A percentile compares a stretch with the other conserved stretches of the same genome.
Evolutionary conservation across 2,329 filamentous ascomycete genomes (phyloP).

Genomic region (Myriosclerotinia curreyana): DNA sequence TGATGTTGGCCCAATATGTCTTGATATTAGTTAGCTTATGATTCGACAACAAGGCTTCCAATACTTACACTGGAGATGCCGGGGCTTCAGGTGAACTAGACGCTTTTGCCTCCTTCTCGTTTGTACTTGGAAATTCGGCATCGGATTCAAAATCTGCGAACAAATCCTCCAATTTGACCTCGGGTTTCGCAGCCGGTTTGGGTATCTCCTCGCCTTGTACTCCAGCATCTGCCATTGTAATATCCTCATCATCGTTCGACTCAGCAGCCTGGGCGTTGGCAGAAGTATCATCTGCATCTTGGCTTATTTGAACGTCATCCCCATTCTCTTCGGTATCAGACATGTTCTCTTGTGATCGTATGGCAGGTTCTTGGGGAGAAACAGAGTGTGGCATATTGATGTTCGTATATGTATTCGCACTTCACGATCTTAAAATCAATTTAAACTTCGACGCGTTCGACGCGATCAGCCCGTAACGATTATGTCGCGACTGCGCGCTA

Average conservation of each 20-base stretch:
- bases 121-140: constrained; percentile 57
- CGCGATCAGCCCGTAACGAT: constrained; percentile 1
- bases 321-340: constrained; percentile 36
- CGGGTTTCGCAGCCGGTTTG: constrained; percentile 24
- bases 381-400: constrained; percentile 48
- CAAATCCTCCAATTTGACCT: constrained; percentile 55
- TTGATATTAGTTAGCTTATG: constrained; percentile 29
- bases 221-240: constrained; percentile 33
- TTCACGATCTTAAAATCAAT: constrained; percentile 11
- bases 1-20: constrained; percentile 41
- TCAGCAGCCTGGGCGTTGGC: constrained; percentile 25
- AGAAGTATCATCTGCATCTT: constrained; percentile 13
- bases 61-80: constrained; percentile 46
- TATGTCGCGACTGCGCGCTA: constrained; percentile 10
- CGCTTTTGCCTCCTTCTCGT: constrained; percentile 41
- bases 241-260: constrained; percentile 29
- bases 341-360: constrained; percentile 42
- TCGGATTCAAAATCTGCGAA: constrained; percentile 59
- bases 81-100: constrained; percentile 46
- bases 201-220: constrained; percentile 19
- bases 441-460: constrained; percentile 16
- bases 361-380: constrained; percentile 36
- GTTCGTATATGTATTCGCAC: neutral
- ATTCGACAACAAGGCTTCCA: neutral
- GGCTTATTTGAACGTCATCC: constrained; percentile 29